Evolutionary conservation across 345 rosid genomes (phyloP), one percentile per base, ranked within the genome.

Genomic region (Bruguiera sexangula): DNA sequence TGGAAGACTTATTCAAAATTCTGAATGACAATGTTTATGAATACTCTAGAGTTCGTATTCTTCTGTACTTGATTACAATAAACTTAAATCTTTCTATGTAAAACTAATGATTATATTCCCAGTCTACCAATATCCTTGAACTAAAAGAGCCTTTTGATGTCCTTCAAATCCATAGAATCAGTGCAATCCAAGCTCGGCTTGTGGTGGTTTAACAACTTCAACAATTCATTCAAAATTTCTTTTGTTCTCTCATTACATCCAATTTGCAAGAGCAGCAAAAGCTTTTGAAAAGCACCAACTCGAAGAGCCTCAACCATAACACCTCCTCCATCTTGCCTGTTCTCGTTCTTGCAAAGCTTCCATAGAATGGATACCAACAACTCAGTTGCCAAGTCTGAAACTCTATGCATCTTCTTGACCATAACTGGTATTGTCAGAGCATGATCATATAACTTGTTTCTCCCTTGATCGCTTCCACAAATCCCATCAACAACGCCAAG

Each of bases 201-300:
- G n/a, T 85, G 68, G 58, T 70, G 80, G 81, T 93, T 91, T 78
- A 93, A 31, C 80, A 84, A 21, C 80, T 86, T 86, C 71, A 93
- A 63, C 62, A 87, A 68, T 73, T 89, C 92, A 6, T 86, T 84
- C 0, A 82, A 88, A 67, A 74, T 88, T 83, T 91, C 96, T 77
- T 85, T 91, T 0, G 92, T 89, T 59, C 56, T 79, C 30, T 81
- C 94, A 7, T 73, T 86, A 29, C 98, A 93, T 0, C 96, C 98
- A 15, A 91, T 82, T 67, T 93, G 97, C 73, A 93, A 73, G 6
- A 91, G 79, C 66, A 93, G 61, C 73, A 93, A 59, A 6, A 91
- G 84, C 81, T 93, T 93, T 75, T 93, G 96, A 66, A 93, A 93
- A 6, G 94, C 98, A 18, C 97, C 96, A 32, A 78, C 83, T 72